Percentiles rank a stretch among this genome's conserved stretches.
Evolutionary conservation across 169 alveolate species (phyloP).

Genomic region (Perkinsus olseni): DNA sequence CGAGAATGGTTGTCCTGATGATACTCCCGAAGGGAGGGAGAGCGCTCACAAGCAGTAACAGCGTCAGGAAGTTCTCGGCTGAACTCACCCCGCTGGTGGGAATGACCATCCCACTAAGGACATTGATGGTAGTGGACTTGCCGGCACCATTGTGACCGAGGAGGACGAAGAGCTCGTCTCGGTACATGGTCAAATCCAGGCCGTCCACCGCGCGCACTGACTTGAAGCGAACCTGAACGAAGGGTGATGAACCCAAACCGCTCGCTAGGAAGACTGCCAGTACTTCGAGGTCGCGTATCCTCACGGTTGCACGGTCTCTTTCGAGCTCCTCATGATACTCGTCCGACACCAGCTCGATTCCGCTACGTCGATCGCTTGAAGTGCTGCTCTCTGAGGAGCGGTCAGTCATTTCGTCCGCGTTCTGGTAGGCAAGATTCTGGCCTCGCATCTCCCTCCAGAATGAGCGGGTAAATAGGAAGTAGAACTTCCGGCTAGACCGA

Average conservation of each 20-base stretch:
- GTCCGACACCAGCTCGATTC: not conserved
- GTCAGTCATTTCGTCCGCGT: not conserved
- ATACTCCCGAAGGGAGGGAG: too few species aligned
- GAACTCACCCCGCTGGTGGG: not conserved
- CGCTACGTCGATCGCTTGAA: too few species aligned
- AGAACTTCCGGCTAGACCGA: not conserved
- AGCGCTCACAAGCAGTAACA: too few species aligned
- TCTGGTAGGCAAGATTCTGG: not conserved
- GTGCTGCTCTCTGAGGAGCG: too few species aligned
- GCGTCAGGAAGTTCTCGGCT: too few species aligned
- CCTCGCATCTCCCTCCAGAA: constrained; percentile 6
- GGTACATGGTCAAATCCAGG: constrained; percentile 37
- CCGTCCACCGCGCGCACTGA: constrained; percentile 23
- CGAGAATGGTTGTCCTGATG: too few species aligned
- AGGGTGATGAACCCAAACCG: not conserved
- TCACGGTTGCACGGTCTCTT: not conserved
- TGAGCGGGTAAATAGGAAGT: not conserved
- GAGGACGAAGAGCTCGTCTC: constrained; percentile 65
- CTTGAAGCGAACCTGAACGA: not conserved
- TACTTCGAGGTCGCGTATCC: not conserved
- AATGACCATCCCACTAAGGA: constrained; percentile 42
- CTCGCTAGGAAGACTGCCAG: not conserved
- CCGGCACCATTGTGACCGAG: constrained; percentile 89
- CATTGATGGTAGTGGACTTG: constrained; percentile 72
- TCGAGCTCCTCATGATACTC: not conserved